Base-by-base conservation (phyloP, 345 rosid genomes). In the Syzygium grande region DNA sequence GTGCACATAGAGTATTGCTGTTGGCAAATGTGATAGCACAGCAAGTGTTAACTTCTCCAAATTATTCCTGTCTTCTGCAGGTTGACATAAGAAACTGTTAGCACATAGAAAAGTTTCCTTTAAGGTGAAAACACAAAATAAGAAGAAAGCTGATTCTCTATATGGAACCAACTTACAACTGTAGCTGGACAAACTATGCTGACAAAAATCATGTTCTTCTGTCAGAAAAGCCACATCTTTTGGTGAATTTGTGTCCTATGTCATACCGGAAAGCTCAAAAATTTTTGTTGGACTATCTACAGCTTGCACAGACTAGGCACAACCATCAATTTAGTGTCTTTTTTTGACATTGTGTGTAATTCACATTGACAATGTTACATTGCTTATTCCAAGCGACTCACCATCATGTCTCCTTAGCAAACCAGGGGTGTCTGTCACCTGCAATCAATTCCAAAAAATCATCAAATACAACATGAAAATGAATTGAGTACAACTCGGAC, bases 351-450 rank as follows among this genome's bases (percentile, higher is more conserved):
- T 34, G 4, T 1, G 25, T 49, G 21, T 2, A 55, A 19, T 38
- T 14, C 83, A 73, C 49, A 73, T 73, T 21, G 83, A 73, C 14
- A 19, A 38, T 73, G 83, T 73, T 19, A 73, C 27, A 73, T 73
- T 73, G 46, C 27, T 73, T 73, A 21, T 38, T 38, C 83, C 49
- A 25, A 25, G 30, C 7, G 23, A 84, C 86, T 89, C 93, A 97
- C 99, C 99, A 88, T 97, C 99, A 87, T 84, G 58, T 92, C 99
- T 95, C 91, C 92, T 93, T 55, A 97, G 94, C 83, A 97, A 93
- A 43, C 99, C 99, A 87, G 99, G 99, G 54, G 99, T 97, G 91
- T 97, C 99, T 9, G 98, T 97, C 84, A 96, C 98, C 99, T 97
- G 94, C 87, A 91, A 85, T 29, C n/a, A 55, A 80, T 88, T 19